Evolutionary conservation across 1,139 yeast species (phyloP).

Genomic region (Arxiozyma slooffiae): DNA sequence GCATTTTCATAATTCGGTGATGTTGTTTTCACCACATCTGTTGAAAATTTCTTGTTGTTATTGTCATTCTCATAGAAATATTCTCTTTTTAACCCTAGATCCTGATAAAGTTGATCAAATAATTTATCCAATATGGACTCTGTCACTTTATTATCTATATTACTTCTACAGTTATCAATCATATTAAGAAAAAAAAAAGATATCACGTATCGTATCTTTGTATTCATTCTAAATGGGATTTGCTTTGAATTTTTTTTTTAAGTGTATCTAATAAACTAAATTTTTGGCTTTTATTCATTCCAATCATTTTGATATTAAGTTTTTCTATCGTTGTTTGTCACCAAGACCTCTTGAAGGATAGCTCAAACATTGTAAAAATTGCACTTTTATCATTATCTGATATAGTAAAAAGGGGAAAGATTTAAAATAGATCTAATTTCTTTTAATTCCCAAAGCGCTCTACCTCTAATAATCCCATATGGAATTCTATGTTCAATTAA

Average conservation of each 20-base stretch:
- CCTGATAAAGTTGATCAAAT: constrained; percentile 25
- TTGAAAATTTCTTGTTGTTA: constrained; percentile 16
- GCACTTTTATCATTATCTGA: constrained; percentile 54
- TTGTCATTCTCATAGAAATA: constrained; percentile 21
- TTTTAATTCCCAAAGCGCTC: constrained; percentile 68
- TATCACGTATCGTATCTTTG: constrained; percentile 19
- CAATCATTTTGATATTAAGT: constrained; percentile 29
- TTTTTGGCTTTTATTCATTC: neutral
- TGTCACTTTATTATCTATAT: constrained; percentile 13
- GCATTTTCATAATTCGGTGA: constrained; percentile 19
- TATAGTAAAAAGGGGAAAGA: constrained; percentile 50
- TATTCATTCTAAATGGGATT: constrained; percentile 13
- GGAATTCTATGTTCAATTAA: constrained; percentile 49
- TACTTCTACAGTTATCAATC: constrained; percentile 19
- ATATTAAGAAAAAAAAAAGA: constrained; percentile 16
- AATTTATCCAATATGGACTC: constrained; percentile 11
- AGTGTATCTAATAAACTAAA: constrained; percentile 20
- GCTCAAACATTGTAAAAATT: constrained; percentile 44
- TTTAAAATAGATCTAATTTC: constrained; percentile 59
- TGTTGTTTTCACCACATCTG: neutral
- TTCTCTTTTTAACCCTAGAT: constrained; percentile 25
- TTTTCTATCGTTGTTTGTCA: constrained; percentile 39
- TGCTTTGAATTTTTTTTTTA: constrained; percentile 9
- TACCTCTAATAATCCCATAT: constrained; percentile 58
- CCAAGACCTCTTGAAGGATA: constrained; percentile 71